Base-by-base conservation (phyloP, 2,329 filamentous ascomycete genomes). In the Neurospora sp. region DNA sequence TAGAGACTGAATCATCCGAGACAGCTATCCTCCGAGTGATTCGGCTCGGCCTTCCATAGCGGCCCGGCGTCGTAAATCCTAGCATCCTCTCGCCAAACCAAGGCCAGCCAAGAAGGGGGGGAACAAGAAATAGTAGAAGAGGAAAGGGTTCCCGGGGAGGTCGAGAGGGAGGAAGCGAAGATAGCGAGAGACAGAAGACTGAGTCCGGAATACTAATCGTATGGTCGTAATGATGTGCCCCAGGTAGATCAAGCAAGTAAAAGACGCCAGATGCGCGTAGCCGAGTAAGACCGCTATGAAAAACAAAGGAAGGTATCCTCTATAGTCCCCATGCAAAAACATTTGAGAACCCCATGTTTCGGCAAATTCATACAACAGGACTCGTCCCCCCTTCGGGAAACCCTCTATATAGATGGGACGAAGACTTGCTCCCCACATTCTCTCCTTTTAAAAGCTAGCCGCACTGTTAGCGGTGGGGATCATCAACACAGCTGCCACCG, bases 301-400 rank as follows among this genome's bases (percentile, higher is more conserved):
- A 75, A 73, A 62, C 52, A 62, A 62, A 62, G 52, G 67, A 73
- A 74, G 71, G 71, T 71, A 72, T 73, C 73, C 74, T 76, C 74
- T 75, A 74, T 74, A 71, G 52, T 62, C 72, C 72, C 73, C 71
- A 75, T 75, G 74, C 74, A 74, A 74, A 74, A 72, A 71, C 57
- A 65, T 71, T 71, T 66, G 69, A 72, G 70, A 70, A 73, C 72
- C 70, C 71, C 71, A 73, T 72, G 71, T 73, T 70, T 70, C 72
- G 72, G 71, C 72, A 74, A 72, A 74, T 75, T 62, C 72, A 74
- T 74, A 71, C 70, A 62, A 62, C 52, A 69, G 69, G 70, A 71
- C 72, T 74, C 69, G 68, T 73, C 70, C 70, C 71, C 68, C 43
- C 23, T 6, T 36, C 52, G 28, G 52, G 70, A 66, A 71, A 72